These are phyloP conservation scores for Rhazya stricta DNA, from an alignment of 257 asterid species.

Conservation along the genomic window DNA sequence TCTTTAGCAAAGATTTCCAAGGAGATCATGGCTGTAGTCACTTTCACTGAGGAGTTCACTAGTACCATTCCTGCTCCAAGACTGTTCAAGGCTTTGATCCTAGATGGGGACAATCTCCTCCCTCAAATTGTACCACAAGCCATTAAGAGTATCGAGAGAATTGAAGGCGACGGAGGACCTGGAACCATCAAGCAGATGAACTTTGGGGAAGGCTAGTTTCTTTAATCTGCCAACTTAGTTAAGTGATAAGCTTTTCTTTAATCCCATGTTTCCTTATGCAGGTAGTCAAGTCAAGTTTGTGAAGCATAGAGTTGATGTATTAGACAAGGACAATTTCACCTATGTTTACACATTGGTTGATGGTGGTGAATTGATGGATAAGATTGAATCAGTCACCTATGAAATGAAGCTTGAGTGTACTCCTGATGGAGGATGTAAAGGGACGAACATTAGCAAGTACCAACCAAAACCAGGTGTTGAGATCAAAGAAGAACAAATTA, in stretches of 20 bases:
- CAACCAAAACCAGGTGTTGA: slow-evolving; percentile 35
- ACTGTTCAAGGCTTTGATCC: slow-evolving; percentile 44
- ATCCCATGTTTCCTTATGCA: slow-evolving; percentile 9
- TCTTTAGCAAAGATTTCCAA: background rate
- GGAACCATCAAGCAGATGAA: slow-evolving; percentile 49
- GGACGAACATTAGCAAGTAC: slow-evolving; percentile 39
- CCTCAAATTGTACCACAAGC: slow-evolving; percentile 46
- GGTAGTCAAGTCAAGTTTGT: slow-evolving; percentile 43
- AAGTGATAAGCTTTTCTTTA: background rate
- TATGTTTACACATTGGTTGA: slow-evolving; percentile 41
- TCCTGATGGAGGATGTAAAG: slow-evolving; percentile 48
- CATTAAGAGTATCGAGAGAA: slow-evolving; percentile 35
- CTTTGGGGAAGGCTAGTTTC: slow-evolving; percentile 38
- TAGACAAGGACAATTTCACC: slow-evolving; percentile 40
- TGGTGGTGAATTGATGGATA: slow-evolving; percentile 41
- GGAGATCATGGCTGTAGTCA: slow-evolving; percentile 31
- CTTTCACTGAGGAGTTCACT: slow-evolving; percentile 29
- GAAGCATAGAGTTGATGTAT: slow-evolving; percentile 40
- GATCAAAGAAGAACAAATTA: slow-evolving; percentile 38
- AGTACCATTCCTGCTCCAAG: slow-evolving; percentile 37
- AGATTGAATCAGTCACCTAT: slow-evolving; percentile 43
- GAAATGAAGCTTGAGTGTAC: slow-evolving; percentile 40
- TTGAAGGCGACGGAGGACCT: slow-evolving; percentile 50
- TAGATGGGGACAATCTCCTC: slow-evolving; percentile 46
- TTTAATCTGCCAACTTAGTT: background rate